Evolutionary conservation across 2,329 filamentous ascomycete genomes (phyloP), one percentile per base, ranked within the genome.

Genomic region (Talaromyces piceae): DNA sequence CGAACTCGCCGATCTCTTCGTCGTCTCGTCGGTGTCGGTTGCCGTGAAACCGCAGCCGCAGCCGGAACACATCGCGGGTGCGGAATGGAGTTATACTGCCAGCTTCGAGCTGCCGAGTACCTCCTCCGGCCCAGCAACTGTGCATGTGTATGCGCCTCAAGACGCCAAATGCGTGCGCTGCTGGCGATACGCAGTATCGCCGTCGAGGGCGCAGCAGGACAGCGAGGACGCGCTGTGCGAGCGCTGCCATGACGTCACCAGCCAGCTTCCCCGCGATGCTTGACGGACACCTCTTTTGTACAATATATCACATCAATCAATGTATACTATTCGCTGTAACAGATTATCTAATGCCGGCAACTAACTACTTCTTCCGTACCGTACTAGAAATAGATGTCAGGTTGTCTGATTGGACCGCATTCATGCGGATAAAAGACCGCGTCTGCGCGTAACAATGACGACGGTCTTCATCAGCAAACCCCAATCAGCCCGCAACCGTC

Each of bases 101-200:
- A 63, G 67, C n/a, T 70, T 76, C 44, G 65, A 71, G 39, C 56
- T 72, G 1, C 59, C 60, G 0, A 59, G 58, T 50, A 68, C 64
- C 13, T 53, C 56, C 1, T 53, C 56, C 1, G 13, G 30, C 5
- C 61, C 59, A 48, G 70, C 68, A 2, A 63, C 51, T 2, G 68
- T 67, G 4, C 63, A 69, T 61, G 66, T 74, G 18, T 73, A 74
- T 56, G 65, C 77, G 8, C 77, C 83, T 0, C 66, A 66, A 12
- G 68, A 72, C 11, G 70, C 76, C 44, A 98, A 97, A 68, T 98
- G 93, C 66, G 77, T 81, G 1, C 77, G 93, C 47, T 98, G 93
- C 71, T 98, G 93, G 93, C 81, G 86, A 55, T 95, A 88, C 67
- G 77, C 86, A 22, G 83, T 86, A n/a, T 73, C 78, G 20, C n/a